phyloP scores from a whole-genome alignment of 805 yeast genomes.

The Candida chilensis region DNA sequence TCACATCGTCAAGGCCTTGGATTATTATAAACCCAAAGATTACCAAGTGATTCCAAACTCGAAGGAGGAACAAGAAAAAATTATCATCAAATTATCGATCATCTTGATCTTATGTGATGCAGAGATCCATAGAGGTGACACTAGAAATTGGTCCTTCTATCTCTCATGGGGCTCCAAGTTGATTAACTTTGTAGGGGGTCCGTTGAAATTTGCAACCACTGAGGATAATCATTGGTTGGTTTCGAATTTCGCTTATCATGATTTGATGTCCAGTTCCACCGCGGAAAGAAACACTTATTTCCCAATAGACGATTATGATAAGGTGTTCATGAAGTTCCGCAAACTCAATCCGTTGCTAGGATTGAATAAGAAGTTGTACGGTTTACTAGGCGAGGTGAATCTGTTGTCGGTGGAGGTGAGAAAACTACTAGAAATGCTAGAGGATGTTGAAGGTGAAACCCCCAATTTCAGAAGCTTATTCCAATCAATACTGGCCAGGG shows the following conservation, averaged over 20 bases:
- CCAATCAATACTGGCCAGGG: background rate
- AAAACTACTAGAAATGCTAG: background rate
- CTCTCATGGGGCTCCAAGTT: slow-evolving; percentile 59
- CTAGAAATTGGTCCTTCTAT: slow-evolving; percentile 62
- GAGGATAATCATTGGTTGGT: slow-evolving; percentile 65
- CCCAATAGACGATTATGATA: slow-evolving; percentile 49
- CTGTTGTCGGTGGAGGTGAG: background rate
- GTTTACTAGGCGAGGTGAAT: slow-evolving; percentile 24
- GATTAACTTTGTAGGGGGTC: slow-evolving; percentile 53
- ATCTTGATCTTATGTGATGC: slow-evolving; percentile 67
- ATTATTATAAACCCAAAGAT: no score
- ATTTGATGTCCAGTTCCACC: slow-evolving; percentile 55
- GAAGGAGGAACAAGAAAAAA: slow-evolving; percentile 9
- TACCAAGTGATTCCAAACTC: slow-evolving; percentile 4
- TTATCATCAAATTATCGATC: slow-evolving; percentile 48
- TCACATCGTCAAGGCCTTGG: slow-evolving; percentile 18
- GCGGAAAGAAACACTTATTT: slow-evolving; percentile 59
- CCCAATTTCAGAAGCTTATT: background rate
- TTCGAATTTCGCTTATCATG: slow-evolving; percentile 76
- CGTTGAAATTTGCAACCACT: slow-evolving; percentile 22
- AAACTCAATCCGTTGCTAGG: slow-evolving; percentile 27
- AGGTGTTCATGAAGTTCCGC: no score
- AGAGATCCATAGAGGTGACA: slow-evolving; percentile 78
- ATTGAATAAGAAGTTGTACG: slow-evolving; percentile 22
- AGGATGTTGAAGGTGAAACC: background rate